Evolutionary conservation across 1,284 basidiomycete species (phyloP).

Genomic region (Gomphus sp.): DNA sequence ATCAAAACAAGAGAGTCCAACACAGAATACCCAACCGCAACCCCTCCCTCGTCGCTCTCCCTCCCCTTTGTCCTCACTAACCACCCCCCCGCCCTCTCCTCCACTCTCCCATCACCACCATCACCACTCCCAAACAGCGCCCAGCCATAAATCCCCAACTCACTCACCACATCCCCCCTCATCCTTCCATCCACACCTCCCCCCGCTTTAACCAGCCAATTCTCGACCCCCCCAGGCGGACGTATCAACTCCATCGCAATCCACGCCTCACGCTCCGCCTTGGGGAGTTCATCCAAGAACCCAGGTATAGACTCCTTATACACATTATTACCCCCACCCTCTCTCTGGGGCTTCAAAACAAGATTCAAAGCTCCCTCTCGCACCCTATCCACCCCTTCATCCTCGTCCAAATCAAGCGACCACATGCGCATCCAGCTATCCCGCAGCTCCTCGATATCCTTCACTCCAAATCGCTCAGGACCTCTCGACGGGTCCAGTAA

Average conservation of each 20-base stretch:
- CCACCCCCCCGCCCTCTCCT: constrained; percentile 72
- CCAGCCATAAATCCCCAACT: constrained; percentile 96
- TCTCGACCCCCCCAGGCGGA: constrained; percentile 59
- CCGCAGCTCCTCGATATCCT: constrained; percentile 43
- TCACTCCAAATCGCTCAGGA: constrained; percentile 23
- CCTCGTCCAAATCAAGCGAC: constrained; percentile 51
- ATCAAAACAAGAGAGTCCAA: too few species aligned
- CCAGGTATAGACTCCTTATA: constrained; percentile 78
- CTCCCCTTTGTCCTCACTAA: constrained; percentile 88
- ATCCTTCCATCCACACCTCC: constrained; percentile 27
- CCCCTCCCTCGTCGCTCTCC: constrained; percentile 91
- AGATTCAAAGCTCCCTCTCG: constrained; percentile 39
- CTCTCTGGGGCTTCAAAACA: constrained; percentile 92
- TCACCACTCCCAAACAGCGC: constrained; percentile 77
- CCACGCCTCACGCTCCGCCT: constrained; percentile 66
- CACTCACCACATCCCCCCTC: constrained; percentile 63
- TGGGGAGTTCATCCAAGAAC: constrained; percentile 58
- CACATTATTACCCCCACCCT: constrained; percentile 96
- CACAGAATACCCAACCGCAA: constrained; percentile 88
- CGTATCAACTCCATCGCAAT: constrained; percentile 90
- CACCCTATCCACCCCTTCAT: constrained; percentile 37
- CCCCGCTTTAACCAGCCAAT: constrained; percentile 66
- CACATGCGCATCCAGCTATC: constrained; percentile 78
- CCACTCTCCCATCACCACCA: constrained; percentile 22
- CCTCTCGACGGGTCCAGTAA: constrained; percentile 31